phyloP scores from a whole-genome alignment of 2,329 filamentous ascomycete species.

The Colletotrichum sp. region DNA sequence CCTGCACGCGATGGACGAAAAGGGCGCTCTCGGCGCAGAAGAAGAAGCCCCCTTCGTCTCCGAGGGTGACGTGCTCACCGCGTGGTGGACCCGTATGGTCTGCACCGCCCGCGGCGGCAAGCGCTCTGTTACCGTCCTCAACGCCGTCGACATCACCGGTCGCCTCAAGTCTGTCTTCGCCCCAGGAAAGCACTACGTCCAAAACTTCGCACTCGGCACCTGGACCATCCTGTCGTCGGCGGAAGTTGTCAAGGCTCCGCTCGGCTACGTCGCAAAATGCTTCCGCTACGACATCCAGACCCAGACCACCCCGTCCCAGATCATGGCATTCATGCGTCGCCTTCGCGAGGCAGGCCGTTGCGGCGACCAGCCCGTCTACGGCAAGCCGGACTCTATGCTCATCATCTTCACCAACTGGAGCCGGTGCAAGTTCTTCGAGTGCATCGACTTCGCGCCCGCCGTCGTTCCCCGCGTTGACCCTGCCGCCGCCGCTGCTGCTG shows the following conservation, averaged over 20 bases:
- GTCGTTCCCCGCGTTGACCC: slow-evolving; percentile 21
- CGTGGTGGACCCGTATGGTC: slow-evolving; percentile 39
- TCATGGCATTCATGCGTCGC: slow-evolving; percentile 31
- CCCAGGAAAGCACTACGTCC: slow-evolving; percentile 25
- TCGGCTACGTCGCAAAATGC: slow-evolving; percentile 32
- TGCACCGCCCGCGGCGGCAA: slow-evolving; percentile 3
- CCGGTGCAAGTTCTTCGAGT: slow-evolving; percentile 36
- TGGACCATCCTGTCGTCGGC: slow-evolving; percentile 27
- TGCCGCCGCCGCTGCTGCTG: neutral
- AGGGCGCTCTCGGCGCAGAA: slow-evolving; percentile 4
- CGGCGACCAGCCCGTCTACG: slow-evolving; percentile 29
- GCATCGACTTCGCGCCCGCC: slow-evolving; percentile 40
- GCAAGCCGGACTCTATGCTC: slow-evolving; percentile 34
- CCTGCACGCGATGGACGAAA: slow-evolving; percentile 20
- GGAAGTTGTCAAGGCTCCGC: slow-evolving; percentile 24
- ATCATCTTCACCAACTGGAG: slow-evolving; percentile 45
- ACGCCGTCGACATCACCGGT: slow-evolving; percentile 31
- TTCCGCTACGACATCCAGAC: slow-evolving; percentile 37
- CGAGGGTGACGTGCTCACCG: slow-evolving; percentile 50
- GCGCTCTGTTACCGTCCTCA: slow-evolving; percentile 28
- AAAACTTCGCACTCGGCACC: slow-evolving; percentile 28
- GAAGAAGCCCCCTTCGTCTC: slow-evolving; percentile 41
- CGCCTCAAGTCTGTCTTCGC: slow-evolving; percentile 25
- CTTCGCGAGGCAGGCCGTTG: slow-evolving; percentile 23
- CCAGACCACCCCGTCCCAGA: slow-evolving; percentile 38